Conservation (phyloP, 2,329 filamentous ascomycete genomes). For the Phyllosticta paracitricarpa region DNA sequence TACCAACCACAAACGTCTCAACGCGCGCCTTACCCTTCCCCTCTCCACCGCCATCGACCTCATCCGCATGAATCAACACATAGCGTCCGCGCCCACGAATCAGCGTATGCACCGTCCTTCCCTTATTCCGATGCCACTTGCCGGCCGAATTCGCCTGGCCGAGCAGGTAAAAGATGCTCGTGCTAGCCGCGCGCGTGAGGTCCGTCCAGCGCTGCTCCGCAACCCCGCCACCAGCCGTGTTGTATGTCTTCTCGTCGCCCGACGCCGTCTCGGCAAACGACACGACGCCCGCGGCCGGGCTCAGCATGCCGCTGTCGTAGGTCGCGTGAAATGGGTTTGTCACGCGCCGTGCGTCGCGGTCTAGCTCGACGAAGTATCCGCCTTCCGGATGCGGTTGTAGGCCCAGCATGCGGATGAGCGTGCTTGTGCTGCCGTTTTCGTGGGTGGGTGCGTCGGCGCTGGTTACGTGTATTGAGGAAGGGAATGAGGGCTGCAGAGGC, state of each 20-base stretch:
- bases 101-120: conserved; percentile 52
- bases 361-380: conserved; percentile 41
- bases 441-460: not conserved
- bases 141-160: conserved; percentile 47
- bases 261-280: not conserved
- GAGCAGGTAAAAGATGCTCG: conserved; percentile 56
- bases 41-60: conserved; percentile 34
- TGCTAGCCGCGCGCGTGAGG: conserved; percentile 43
- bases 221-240: conserved; percentile 3
- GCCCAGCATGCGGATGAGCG: conserved; percentile 32
- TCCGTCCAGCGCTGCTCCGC: conserved; percentile 31
- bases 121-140: conserved; percentile 53
- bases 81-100: conserved; percentile 55
- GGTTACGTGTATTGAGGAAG: not conserved
- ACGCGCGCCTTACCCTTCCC: conserved; percentile 42
- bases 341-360: conserved; percentile 34
- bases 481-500: not conserved
- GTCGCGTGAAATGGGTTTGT: conserved; percentile 42
- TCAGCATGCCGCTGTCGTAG: conserved; percentile 6
- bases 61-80: conserved; percentile 49
- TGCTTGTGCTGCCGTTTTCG: not conserved
- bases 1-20: conserved; percentile 56
- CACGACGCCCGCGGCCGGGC: not conserved
- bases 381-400: conserved; percentile 40
- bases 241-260: conserved; percentile 8